Conservation (phyloP, 2,329 filamentous ascomycete genomes). For the Pezicula radicicola region DNA sequence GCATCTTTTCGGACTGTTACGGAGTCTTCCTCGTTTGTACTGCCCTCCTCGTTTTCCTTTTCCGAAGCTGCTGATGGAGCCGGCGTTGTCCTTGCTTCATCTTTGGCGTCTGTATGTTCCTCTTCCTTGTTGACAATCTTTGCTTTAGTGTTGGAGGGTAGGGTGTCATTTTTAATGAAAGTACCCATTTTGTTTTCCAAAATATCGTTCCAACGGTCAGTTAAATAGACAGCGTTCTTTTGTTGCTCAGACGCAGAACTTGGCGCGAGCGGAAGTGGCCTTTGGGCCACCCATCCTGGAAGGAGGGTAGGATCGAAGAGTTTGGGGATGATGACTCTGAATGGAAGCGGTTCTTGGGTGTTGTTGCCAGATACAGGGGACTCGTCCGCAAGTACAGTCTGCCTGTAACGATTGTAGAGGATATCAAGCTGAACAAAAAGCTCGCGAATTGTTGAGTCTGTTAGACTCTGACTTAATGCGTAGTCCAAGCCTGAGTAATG, state of each 20-base stretch:
- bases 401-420: constrained; percentile 18
- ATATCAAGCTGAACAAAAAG: constrained; percentile 25
- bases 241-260: constrained; percentile 49
- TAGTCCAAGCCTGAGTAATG: constrained; percentile 20
- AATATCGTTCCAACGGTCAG: constrained; percentile 45
- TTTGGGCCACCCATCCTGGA: constrained; percentile 47
- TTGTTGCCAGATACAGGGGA: not conserved
- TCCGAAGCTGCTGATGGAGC: not conserved
- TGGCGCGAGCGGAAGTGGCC: constrained; percentile 39
- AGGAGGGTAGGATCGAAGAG: constrained; percentile 51
- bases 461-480: constrained; percentile 9
- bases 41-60: not conserved
- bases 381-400: constrained; percentile 3
- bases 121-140: constrained; percentile 10
- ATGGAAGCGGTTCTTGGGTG: constrained; percentile 25
- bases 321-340: constrained; percentile 49
- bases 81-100: not conserved
- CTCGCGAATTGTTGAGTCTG: constrained; percentile 14
- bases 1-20: constrained; percentile 28
- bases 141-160: not conserved
- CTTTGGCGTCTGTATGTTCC: not conserved
- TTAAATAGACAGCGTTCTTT: constrained; percentile 50
- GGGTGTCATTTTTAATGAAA: constrained; percentile 36
- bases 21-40: not conserved
- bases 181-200: constrained; percentile 36